A percentile compares a stretch with the other conserved stretches of the same genome.
phyloP scores from a whole-genome alignment of 305 asterid genomes.

The Solanum hybrid region DNA sequence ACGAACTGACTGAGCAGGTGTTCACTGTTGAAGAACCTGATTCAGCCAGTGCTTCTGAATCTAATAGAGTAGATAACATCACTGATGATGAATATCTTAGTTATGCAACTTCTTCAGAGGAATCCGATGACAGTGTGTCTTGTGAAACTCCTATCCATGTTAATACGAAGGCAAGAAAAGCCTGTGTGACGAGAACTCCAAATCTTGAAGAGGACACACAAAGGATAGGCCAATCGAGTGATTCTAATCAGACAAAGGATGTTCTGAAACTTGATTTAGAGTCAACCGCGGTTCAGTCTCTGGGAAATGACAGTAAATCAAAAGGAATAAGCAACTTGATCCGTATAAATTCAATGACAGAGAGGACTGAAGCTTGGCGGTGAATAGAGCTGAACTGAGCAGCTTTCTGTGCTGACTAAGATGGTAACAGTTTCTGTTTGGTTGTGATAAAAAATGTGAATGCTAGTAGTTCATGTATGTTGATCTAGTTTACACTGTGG shows the following conservation, averaged over 20 bases:
- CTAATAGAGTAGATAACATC: conserved; percentile 26
- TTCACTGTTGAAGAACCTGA: conserved; percentile 34
- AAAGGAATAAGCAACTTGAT: conserved; percentile 69
- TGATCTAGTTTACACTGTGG: background rate
- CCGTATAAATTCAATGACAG: conserved; percentile 61
- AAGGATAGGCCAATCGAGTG: conserved; percentile 28
- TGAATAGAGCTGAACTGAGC: conserved; percentile 13
- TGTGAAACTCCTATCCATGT: conserved; percentile 33
- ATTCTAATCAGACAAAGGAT: conserved; percentile 16
- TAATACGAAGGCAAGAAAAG: conserved; percentile 16
- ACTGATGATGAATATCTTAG: conserved; percentile 46
- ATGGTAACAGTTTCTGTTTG: background rate
- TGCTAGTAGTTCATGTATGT: conserved; percentile 19
- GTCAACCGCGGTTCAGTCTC: conserved; percentile 19
- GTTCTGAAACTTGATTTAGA: conserved; percentile 20
- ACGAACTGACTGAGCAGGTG: conserved; percentile 20
- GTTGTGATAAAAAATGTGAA: conserved; percentile 10
- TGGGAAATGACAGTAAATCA: conserved; percentile 30
- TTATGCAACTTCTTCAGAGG: conserved; percentile 45
- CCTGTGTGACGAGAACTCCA: conserved; percentile 2
- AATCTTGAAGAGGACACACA: conserved; percentile 17
- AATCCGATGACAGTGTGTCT: conserved; percentile 46
- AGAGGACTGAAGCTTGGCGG: conserved; percentile 81
- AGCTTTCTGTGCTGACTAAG: background rate
- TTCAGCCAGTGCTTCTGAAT: conserved; percentile 33